Evolutionary conservation across 2,329 filamentous ascomycete genomes (phyloP).

Genomic region (Xylariaceae sp.): DNA sequence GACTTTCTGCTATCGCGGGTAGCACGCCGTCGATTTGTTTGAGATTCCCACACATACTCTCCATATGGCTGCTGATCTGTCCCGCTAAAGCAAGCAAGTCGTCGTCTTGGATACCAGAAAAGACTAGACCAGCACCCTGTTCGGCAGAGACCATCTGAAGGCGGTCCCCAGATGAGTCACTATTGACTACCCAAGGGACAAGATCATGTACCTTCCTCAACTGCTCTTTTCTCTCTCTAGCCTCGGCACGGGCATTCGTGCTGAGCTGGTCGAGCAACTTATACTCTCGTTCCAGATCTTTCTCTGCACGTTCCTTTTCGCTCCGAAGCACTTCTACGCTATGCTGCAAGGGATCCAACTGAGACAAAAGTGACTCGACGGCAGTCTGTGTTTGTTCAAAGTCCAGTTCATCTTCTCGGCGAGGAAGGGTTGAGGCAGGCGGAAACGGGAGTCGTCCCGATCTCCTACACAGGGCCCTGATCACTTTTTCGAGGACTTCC

Average conservation of each 20-base stretch:
- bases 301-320: constrained; percentile 53
- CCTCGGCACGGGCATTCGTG: constrained; percentile 51
- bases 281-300: constrained; percentile 51
- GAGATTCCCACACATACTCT: constrained; percentile 50
- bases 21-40: constrained; percentile 48
- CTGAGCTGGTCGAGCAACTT: constrained; percentile 46
- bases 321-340: constrained; percentile 54
- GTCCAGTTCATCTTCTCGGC: constrained; percentile 55
- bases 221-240: constrained; percentile 44
- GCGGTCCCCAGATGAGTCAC: background rate
- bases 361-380: constrained; percentile 49
- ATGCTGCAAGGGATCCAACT: constrained; percentile 58
- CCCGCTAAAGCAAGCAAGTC: constrained; percentile 41
- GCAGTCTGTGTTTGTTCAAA: constrained; percentile 59
- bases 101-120: constrained; percentile 32
- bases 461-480: constrained; percentile 54
- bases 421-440: constrained; percentile 41
- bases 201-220: constrained; percentile 46
- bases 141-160: constrained; percentile 19
- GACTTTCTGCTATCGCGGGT: constrained; percentile 43
- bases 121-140: constrained; percentile 21
- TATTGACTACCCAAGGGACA: constrained; percentile 37
- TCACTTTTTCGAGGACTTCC: constrained; percentile 49
- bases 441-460: constrained; percentile 61
- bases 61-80: constrained; percentile 50